Percentiles rank a stretch among this genome's conserved stretches.
Conservation (phyloP, 225 moss, liverwort and hornwort species). For the Pleurozium schreberi region DNA sequence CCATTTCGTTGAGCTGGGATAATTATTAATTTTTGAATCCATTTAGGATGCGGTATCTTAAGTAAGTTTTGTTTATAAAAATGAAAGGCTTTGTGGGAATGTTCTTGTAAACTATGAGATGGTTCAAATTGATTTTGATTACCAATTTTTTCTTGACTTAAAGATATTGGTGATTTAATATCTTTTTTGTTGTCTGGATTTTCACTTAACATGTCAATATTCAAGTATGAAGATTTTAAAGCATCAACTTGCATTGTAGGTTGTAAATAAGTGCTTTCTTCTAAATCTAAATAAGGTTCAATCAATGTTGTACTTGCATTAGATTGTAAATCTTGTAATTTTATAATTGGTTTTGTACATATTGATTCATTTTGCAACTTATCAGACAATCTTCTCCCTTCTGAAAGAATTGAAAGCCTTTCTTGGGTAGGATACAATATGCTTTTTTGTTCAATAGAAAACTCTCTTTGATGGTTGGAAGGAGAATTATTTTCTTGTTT, state of each 20-base stretch:
- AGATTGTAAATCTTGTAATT: neutral
- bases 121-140: neutral
- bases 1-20: neutral
- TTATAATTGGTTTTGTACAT: neutral
- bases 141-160: neutral
- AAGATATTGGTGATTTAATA: neutral
- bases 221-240: neutral
- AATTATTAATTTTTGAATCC: slow-evolving; percentile 22
- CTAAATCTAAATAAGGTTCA: too few species aligned
- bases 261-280: neutral
- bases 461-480: neutral
- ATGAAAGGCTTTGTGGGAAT: neutral
- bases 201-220: neutral
- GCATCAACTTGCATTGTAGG: neutral
- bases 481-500: neutral
- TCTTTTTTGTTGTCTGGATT: neutral
- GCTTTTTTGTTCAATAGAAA: neutral
- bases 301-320: neutral
- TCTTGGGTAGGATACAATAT: neutral
- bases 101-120: neutral
- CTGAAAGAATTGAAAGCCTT: neutral
- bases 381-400: neutral
- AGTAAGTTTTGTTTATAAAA: neutral
- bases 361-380: neutral
- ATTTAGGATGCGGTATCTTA: neutral